Evolutionary conservation across 805 yeast genomes (phyloP).

Genomic region (Nakazawaea molendinolei): DNA sequence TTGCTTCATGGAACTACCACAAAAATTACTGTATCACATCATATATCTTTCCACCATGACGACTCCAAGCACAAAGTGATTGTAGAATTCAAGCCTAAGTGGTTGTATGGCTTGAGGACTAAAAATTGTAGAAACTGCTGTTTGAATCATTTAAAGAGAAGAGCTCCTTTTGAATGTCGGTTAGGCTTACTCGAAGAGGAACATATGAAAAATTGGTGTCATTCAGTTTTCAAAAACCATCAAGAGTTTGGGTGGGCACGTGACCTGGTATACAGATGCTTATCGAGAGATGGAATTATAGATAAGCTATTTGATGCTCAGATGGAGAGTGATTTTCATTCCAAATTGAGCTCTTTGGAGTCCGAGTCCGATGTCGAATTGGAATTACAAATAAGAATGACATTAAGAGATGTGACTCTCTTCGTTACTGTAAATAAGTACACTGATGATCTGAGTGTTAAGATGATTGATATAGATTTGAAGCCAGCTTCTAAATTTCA

Average conservation of each 20-base stretch:
- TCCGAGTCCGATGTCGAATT: constrained; percentile 35
- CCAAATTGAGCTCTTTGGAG: constrained; percentile 25
- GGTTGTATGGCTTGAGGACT: constrained; percentile 35
- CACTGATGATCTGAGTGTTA: constrained; percentile 13
- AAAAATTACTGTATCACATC: neutral
- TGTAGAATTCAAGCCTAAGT: constrained; percentile 46
- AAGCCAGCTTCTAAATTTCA: constrained; percentile 36
- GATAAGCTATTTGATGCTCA: constrained; percentile 26
- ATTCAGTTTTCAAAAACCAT: constrained; percentile 23
- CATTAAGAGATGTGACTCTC: constrained; percentile 46
- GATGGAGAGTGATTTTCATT: constrained; percentile 22
- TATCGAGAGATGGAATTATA: constrained; percentile 14
- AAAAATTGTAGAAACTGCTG: constrained; percentile 41
- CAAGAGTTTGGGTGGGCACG: constrained; percentile 25
- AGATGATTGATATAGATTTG: constrained; percentile 42
- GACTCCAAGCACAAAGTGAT: constrained; percentile 8
- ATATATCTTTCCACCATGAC: neutral
- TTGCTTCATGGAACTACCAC: constrained; percentile 12
- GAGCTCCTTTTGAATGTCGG: constrained; percentile 31
- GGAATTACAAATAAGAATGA: constrained; percentile 38
- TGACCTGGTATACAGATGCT: constrained; percentile 21
- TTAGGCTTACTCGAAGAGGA: constrained; percentile 28
- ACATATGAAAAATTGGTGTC: constrained; percentile 28
- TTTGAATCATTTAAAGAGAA: constrained; percentile 25
- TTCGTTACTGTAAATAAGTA: constrained; percentile 34